phyloP scores from a whole-genome alignment of 1,139 yeast species.

The Lodderomyces margitis region DNA sequence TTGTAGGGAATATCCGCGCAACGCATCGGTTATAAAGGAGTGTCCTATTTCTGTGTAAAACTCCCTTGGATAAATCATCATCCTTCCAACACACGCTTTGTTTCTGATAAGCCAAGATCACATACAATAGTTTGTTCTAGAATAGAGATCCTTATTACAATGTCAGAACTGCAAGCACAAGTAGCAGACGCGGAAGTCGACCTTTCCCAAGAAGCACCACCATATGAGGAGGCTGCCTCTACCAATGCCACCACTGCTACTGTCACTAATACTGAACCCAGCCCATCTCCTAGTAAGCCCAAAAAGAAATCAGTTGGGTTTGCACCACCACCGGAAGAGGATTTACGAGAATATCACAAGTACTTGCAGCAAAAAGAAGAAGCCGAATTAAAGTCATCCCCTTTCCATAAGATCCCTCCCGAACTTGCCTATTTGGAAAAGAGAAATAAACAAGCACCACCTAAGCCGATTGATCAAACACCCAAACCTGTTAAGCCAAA shows the following conservation, averaged over 20 bases:
- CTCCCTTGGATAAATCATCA: too few relatives aligned
- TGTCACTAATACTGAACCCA: background rate
- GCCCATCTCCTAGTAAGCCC: background rate
- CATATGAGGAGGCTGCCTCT: background rate
- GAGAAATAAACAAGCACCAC: conserved; percentile 15
- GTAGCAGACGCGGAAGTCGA: background rate
- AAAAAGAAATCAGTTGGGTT: conserved; percentile 38
- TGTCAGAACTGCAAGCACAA: background rate
- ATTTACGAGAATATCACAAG: conserved; percentile 35
- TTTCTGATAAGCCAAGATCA: too few relatives aligned
- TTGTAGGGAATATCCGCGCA: too few relatives aligned
- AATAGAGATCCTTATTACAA: too few relatives aligned
- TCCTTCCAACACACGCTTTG: too few relatives aligned
- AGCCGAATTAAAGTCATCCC: conserved; percentile 26
- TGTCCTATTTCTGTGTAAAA: too few relatives aligned
- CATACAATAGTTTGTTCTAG: too few relatives aligned
- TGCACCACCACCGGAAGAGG: conserved; percentile 41
- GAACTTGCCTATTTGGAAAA: conserved; percentile 41
- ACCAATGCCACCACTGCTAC: background rate
- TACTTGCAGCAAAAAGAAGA: conserved; percentile 25
- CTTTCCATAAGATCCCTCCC: conserved; percentile 45
- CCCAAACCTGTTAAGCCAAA: conserved; percentile 9
- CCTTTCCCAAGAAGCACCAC: background rate
- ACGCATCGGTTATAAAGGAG: too few relatives aligned
- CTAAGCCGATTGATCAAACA: conserved; percentile 14